Evolutionary conservation across 169 alveolate genomes (phyloP).

Genomic region (Neospora caninum): DNA sequence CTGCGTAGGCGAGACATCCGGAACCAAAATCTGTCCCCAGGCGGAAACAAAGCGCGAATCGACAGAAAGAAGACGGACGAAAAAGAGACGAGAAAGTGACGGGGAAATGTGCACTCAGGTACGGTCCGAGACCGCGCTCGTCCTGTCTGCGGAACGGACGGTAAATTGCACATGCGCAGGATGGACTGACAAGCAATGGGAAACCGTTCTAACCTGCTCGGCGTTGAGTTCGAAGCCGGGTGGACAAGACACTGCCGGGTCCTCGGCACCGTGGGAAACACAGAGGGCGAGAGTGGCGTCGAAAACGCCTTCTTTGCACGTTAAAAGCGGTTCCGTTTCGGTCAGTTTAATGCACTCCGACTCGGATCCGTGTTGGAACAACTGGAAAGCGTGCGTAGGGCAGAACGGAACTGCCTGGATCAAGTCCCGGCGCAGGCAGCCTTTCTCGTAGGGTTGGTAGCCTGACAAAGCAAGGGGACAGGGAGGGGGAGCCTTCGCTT

Average conservation of each 20-base stretch:
- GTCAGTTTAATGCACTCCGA: conserved; percentile 20
- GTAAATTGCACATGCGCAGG: no score
- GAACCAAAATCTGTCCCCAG: neutral
- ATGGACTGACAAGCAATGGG: no score
- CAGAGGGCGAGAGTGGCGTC: conserved; percentile 19
- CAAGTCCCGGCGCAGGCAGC: conserved; percentile 45
- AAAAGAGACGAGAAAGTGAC: no score
- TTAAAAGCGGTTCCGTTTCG: neutral
- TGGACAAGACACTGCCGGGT: neutral
- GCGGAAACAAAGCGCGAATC: neutral
- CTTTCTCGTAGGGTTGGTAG: conserved; percentile 57
- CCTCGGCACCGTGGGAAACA: neutral
- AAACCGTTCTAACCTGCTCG: no score
- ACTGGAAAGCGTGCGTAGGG: neutral
- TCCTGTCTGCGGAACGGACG: no score
- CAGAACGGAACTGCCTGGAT: conserved; percentile 47
- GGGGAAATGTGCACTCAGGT: no score
- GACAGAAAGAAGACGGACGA: no score
- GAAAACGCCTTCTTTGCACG: conserved; percentile 27
- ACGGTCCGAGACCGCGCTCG: no score
- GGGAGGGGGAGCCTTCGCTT: neutral
- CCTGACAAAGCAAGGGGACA: conserved; percentile 9
- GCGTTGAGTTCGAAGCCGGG: neutral
- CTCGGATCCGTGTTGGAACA: neutral
- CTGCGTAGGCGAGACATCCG: no score